These are phyloP conservation scores for Quercus variabilis DNA, from an alignment of 306 rosid species.

Conservation along the genomic window DNA sequence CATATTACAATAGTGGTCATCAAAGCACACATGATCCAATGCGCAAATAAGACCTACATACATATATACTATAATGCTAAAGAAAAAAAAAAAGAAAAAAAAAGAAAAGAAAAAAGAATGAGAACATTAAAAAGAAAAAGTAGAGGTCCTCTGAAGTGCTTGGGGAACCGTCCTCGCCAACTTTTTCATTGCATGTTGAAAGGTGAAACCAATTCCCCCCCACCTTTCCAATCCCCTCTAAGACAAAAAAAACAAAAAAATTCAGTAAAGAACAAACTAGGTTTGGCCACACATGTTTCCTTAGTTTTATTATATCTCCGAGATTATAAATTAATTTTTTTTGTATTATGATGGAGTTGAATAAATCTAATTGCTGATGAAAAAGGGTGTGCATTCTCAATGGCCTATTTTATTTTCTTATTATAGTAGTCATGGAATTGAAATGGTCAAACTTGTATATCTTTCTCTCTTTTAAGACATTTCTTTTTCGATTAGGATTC, in stretches of 20 bases:
- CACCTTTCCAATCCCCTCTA: background rate
- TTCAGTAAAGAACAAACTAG: conserved; percentile 28
- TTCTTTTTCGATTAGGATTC: conserved; percentile 56
- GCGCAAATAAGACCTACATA: background rate
- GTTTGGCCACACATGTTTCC: conserved; percentile 3
- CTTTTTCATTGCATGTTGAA: conserved; percentile 32
- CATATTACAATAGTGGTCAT: background rate
- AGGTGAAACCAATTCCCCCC: conserved; percentile 33
- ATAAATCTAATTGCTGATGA: conserved; percentile 6
- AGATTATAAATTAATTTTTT: conserved; percentile 2
- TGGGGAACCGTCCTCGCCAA: background rate
- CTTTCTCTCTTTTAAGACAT: conserved; percentile 20
- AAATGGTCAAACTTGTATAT: conserved; percentile 58
- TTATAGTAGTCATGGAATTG: conserved; percentile 31
- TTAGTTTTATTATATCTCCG: background rate
- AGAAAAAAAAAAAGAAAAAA: too few relatives aligned
- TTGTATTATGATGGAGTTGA: background rate
- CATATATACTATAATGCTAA: background rate
- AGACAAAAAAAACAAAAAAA: conserved; percentile 8
- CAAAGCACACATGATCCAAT: background rate
- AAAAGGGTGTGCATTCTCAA: conserved; percentile 34
- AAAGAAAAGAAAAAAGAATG: background rate
- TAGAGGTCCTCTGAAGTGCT: conserved; percentile 1
- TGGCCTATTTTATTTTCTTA: conserved; percentile 31
- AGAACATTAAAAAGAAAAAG: conserved; percentile 1